Evolutionary conservation across 2,329 filamentous ascomycete species (phyloP), one percentile per base, ranked within the genome.

Genomic region (Aspergillus pseudoterreus): DNA sequence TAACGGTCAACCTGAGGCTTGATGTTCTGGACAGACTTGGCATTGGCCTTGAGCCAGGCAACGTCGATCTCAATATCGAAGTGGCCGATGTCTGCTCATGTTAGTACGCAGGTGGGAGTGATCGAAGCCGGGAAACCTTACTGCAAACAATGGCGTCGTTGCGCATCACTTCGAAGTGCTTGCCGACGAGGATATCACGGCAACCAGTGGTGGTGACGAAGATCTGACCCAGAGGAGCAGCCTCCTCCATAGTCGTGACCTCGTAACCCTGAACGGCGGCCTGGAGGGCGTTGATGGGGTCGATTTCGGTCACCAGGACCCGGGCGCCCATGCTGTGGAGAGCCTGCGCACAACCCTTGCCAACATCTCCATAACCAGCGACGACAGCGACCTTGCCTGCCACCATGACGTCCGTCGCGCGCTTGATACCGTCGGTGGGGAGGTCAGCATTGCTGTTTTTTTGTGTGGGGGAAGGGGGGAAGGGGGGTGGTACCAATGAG

Each of bases 11-110:
- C 94, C 82, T 99, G 94, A 71, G 94, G 92, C 87, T 99, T 99
- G 85, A 99, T 96, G 86, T 94, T 96, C 82, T 92, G 87, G 63
- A 92, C 88, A 70, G 87, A 91, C 77, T 86, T 84, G 74, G 92
- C 88, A 80, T 95, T 97, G 78, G 86, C 86, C 89, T 97, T 97
- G 78, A 99, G 83, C 94, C 94, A 99, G 63, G 94, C 94, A 78
- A 99, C 94, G 76, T 99, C 94, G 69, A 99, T 99, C 82, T 99
- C 94, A 69, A 96, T 95, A 76, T 99, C 92, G 79, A 99, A 99
- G 83, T 99, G 92, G 74, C 92, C 92, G 79, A 99, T 99, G 85
- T 99, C 83, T 85, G 47, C n/a, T 14, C 4, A 17, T 1, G 21
- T 57, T 15, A 55, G 47, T 36, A 42, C 32, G 12, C 11, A 27